Conservation (phyloP, 2,329 filamentous ascomycete species). For the Laburnicola sp. region DNA sequence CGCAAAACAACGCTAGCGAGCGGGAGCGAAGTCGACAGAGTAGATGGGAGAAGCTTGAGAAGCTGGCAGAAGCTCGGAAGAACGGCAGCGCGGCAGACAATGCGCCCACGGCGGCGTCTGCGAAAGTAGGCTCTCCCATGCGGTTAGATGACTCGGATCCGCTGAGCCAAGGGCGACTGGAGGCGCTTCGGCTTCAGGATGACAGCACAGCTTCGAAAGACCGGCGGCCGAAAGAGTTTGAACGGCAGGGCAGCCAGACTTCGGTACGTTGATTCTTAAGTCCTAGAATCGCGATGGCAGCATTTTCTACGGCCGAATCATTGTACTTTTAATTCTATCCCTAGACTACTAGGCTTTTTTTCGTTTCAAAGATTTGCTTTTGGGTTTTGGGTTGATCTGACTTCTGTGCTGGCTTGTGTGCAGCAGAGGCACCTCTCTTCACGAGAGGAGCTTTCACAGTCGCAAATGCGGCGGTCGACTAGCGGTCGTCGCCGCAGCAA, state of each 20-base stretch:
- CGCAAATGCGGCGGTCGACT: slow-evolving; percentile 37
- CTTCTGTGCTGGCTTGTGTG: slow-evolving; percentile 44
- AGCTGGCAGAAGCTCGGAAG: slow-evolving; percentile 75
- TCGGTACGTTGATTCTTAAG: slow-evolving; percentile 51
- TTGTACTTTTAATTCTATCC: slow-evolving; percentile 48
- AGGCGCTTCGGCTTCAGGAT: slow-evolving; percentile 89
- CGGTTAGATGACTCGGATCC: slow-evolving; percentile 75
- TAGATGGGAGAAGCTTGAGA: slow-evolving; percentile 85
- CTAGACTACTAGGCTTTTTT: slow-evolving; percentile 41
- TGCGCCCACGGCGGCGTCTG: slow-evolving; percentile 21
- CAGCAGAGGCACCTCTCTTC: slow-evolving; percentile 45
- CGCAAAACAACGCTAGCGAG: slow-evolving; percentile 87
- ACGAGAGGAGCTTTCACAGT: slow-evolving; percentile 38
- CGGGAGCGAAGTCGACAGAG: slow-evolving; percentile 79
- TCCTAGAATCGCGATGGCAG: slow-evolving; percentile 43
- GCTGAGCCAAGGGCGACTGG: slow-evolving; percentile 77
- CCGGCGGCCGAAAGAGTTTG: slow-evolving; percentile 46
- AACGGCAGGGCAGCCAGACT: slow-evolving; percentile 45
- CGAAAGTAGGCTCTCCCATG: slow-evolving; percentile 48
- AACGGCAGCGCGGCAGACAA: slow-evolving; percentile 45
- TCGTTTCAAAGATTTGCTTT: slow-evolving; percentile 40
- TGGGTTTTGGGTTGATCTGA: slow-evolving; percentile 44
- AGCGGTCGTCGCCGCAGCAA: slow-evolving; percentile 46
- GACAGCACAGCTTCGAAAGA: slow-evolving; percentile 52
- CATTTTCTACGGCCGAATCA: slow-evolving; percentile 45